These are phyloP conservation scores for Botrytis pseudocinerea DNA, from an alignment of 2,329 filamentous ascomycete species.

Conservation along the genomic window DNA sequence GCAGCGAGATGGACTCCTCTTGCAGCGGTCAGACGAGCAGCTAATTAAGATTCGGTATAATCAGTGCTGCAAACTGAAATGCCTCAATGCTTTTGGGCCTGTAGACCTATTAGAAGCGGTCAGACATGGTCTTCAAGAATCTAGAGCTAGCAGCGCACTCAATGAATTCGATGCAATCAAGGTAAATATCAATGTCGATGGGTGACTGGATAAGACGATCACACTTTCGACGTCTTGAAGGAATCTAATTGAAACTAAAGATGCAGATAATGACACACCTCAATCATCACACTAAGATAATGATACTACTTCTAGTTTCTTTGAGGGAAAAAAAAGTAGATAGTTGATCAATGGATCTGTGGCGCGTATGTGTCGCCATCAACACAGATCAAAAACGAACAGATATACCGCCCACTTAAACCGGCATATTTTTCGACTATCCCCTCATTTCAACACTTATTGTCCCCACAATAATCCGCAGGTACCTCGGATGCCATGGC, in stretches of 20 bases:
- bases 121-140: neutral
- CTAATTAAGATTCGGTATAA: neutral
- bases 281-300: neutral
- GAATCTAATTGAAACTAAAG: neutral
- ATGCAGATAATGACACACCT: neutral
- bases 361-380: neutral
- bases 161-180: neutral
- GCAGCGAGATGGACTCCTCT: slow-evolving; percentile 2
- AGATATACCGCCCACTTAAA: slow-evolving; percentile 5
- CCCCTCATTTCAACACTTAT: slow-evolving; percentile 17
- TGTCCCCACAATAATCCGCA: neutral
- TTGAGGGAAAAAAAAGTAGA: neutral
- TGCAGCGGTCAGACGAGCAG: slow-evolving; percentile 9
- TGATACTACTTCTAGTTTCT: neutral
- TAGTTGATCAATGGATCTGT: slow-evolving; percentile 10
- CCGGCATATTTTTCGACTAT: neutral
- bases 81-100: neutral
- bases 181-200: neutral
- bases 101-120: neutral
- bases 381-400: neutral
- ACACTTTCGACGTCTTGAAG: neutral
- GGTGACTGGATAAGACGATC: neutral
- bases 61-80: neutral
- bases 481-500: slow-evolving; percentile 11
- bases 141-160: neutral